Evolutionary conservation across 306 rosid species (phyloP).

Genomic region (Prunus dulcis): DNA sequence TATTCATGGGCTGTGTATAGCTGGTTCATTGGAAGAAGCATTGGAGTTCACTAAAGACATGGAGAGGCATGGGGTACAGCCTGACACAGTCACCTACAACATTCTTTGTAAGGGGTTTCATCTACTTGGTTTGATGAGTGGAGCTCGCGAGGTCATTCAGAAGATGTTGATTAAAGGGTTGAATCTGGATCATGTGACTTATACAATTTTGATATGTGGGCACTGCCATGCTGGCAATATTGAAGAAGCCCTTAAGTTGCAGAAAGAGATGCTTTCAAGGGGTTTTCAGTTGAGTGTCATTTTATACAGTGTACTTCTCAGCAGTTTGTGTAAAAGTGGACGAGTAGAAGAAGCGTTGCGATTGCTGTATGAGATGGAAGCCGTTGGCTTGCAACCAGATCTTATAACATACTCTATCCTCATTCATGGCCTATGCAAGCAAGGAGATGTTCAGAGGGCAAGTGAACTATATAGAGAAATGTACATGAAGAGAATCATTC

Average conservation of each 20-base stretch:
- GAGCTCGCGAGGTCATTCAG: constrained; percentile 38
- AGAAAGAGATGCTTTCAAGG: constrained; percentile 39
- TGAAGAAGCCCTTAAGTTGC: constrained; percentile 43
- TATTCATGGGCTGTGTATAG: constrained; percentile 55
- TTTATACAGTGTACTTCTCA: constrained; percentile 39
- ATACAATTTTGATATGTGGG: constrained; percentile 49
- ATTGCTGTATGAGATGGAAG: constrained; percentile 47
- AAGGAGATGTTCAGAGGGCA: constrained; percentile 44
- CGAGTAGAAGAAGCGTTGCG: constrained; percentile 39
- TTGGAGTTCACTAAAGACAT: constrained; percentile 41
- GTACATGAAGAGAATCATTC: constrained; percentile 37
- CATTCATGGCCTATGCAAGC: constrained; percentile 50
- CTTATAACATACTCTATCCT: constrained; percentile 41
- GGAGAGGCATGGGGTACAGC: constrained; percentile 48
- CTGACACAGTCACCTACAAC: constrained; percentile 41
- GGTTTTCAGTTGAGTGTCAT: constrained; percentile 38
- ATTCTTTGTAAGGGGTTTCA: constrained; percentile 53
- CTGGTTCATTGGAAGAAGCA: constrained; percentile 57
- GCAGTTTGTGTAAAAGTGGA: constrained; percentile 49
- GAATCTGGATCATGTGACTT: constrained; percentile 39
- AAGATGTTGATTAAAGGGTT: constrained; percentile 41
- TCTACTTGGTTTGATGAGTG: constrained; percentile 46
- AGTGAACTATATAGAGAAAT: constrained; percentile 38
- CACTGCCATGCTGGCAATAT: constrained; percentile 41
- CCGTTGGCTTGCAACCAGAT: constrained; percentile 38